These are phyloP conservation scores for Carex cristatella DNA, from an alignment of 176 grass and related monocot species.

Conservation along the genomic window DNA sequence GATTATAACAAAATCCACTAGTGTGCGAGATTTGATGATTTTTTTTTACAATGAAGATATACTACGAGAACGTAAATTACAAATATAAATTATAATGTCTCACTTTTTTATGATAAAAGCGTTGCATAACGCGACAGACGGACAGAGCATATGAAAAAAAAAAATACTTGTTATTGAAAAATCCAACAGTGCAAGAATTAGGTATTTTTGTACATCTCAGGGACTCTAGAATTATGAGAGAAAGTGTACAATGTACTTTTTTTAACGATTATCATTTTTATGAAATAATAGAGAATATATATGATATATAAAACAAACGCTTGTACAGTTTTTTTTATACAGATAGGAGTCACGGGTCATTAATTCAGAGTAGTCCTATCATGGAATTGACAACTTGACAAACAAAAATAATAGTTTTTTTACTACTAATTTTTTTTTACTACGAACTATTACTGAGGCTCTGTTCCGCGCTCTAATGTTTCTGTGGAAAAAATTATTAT, in stretches of 20 bases:
- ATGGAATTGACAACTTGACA: constrained; percentile 10
- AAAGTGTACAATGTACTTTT: not conserved
- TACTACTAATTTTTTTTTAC: too few species aligned
- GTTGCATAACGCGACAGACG: not conserved
- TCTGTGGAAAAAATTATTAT: too few species aligned
- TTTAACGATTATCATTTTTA: not conserved
- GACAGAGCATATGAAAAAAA: not conserved
- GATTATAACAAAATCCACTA: not conserved
- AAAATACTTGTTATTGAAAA: not conserved
- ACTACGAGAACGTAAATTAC: not conserved
- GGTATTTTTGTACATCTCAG: not conserved
- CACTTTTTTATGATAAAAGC: not conserved
- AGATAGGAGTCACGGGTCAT: constrained; percentile 5
- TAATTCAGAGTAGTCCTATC: not conserved
- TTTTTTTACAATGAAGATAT: not conserved
- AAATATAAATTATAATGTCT: not conserved
- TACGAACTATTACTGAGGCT: not conserved
- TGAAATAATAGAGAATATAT: not conserved
- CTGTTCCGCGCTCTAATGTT: too few species aligned
- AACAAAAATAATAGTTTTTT: not conserved
- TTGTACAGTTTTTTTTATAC: constrained; percentile 8
- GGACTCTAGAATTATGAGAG: not conserved
- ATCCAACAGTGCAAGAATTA: not conserved
- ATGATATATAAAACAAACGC: not conserved
- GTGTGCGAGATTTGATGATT: not conserved